Percentiles rank a stretch among this genome's conserved stretches.
phyloP scores from a whole-genome alignment of 345 rosid species.

The Excoecaria agallocha region DNA sequence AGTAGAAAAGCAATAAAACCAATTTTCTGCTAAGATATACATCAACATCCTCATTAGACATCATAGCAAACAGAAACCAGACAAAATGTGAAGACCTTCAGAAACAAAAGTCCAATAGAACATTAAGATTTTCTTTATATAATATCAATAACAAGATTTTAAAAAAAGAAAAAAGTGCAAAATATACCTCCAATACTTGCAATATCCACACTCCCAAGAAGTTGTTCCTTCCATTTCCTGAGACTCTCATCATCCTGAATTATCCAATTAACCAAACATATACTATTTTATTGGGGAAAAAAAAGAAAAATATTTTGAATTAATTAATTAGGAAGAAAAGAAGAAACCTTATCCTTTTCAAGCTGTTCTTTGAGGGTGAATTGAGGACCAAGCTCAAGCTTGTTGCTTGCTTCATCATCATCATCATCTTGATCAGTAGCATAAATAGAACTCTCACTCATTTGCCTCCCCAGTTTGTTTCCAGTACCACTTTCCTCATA shows the following conservation, averaged over 20 bases:
- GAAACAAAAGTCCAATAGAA: not conserved
- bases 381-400: conserved; percentile 68
- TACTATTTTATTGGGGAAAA: not conserved
- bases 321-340: not conserved
- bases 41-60: not conserved
- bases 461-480: conserved; percentile 37
- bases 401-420: conserved; percentile 38
- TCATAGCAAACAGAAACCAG: no score
- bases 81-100: not conserved
- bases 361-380: conserved; percentile 68
- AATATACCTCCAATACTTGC: conserved; percentile 62
- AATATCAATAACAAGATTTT: not conserved
- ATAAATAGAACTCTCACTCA: conserved; percentile 42
- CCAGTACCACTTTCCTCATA: conserved; percentile 29
- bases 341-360: conserved; percentile 68
- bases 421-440: conserved; percentile 51
- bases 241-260: conserved; percentile 77
- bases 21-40: not conserved
- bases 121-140: no score
- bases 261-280: conserved; percentile 15
- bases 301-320: not conserved
- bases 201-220: conserved; percentile 67
- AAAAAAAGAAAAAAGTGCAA: not conserved
- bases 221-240: conserved; percentile 86
- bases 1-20: not conserved